Percentiles rank a stretch among this genome's conserved stretches.
These are phyloP conservation scores for Suillus ampliporus DNA, from an alignment of 768 basidiomycete species.

Conservation along the genomic window DNA sequence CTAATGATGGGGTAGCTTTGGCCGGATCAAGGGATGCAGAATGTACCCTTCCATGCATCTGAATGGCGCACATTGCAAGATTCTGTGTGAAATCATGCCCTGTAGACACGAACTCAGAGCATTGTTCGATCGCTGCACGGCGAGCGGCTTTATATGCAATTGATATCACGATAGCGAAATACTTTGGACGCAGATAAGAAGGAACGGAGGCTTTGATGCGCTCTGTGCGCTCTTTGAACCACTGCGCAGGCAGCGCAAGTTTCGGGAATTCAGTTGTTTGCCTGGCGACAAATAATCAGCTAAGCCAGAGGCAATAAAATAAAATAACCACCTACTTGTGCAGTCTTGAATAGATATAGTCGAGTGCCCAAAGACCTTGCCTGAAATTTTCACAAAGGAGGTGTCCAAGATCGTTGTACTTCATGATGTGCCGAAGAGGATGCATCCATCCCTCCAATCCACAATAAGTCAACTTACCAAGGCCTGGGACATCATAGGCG, in stretches of 20 bases:
- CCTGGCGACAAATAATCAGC: constrained; percentile 40
- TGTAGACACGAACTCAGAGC: constrained; percentile 81
- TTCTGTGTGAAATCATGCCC: constrained; percentile 92
- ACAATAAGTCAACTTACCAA: constrained; percentile 84
- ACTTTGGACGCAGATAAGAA: constrained; percentile 92
- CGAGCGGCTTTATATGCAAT: constrained; percentile 94
- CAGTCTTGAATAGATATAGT: constrained; percentile 80
- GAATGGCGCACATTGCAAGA: constrained; percentile 82
- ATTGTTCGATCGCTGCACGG: constrained; percentile 81
- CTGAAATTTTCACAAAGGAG: constrained; percentile 87
- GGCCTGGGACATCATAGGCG: constrained; percentile 77
- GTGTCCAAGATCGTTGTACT: constrained; percentile 92
- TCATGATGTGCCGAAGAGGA: constrained; percentile 81
- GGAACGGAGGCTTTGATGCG: constrained; percentile 75
- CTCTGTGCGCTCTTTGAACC: constrained; percentile 91
- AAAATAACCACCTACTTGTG: constrained; percentile 58
- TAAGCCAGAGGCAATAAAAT: constrained; percentile 15
- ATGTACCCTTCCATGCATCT: constrained; percentile 90
- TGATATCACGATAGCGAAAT: constrained; percentile 90
- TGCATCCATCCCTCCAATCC: constrained; percentile 99
- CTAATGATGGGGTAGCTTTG: constrained; percentile 76
- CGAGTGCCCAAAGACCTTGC: constrained; percentile 89
- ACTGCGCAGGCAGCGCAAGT: constrained; percentile 71
- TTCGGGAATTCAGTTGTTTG: constrained; percentile 68
- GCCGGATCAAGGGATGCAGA: constrained; percentile 88